Evolutionary conservation across 2,329 filamentous ascomycete genomes (phyloP).

Genomic region (Penicillium concentricum): DNA sequence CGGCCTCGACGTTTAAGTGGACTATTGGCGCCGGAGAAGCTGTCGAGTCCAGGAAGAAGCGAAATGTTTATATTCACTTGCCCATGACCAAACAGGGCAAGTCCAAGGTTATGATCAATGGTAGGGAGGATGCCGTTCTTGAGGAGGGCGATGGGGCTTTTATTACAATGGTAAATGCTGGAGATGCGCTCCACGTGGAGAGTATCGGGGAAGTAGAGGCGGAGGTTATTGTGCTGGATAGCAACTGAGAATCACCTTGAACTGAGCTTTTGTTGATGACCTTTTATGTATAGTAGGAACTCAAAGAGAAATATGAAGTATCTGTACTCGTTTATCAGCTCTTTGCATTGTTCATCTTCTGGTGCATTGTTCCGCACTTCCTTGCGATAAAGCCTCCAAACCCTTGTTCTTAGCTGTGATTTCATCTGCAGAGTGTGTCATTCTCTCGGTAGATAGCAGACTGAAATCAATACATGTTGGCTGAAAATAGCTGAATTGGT

Average conservation of each 20-base stretch:
- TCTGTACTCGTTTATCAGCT: background rate
- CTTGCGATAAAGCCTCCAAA: background rate
- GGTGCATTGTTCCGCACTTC: background rate
- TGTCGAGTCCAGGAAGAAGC: constrained; percentile 44
- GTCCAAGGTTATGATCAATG: constrained; percentile 67
- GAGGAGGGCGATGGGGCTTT: constrained; percentile 80
- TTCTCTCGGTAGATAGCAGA: too few species aligned
- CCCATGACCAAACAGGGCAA: constrained; percentile 76
- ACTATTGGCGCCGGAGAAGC: constrained; percentile 58
- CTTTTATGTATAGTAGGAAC: background rate
- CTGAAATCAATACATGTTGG: too few species aligned
- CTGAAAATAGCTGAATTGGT: too few species aligned
- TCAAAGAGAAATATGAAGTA: background rate
- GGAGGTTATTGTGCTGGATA: constrained; percentile 68
- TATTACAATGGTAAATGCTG: constrained; percentile 62
- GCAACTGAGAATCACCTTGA: constrained; percentile 43
- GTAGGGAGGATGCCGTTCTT: constrained; percentile 64
- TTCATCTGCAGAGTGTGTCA: too few species aligned
- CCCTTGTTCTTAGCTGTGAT: too few species aligned
- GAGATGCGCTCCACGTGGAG: constrained; percentile 64
- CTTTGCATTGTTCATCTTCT: background rate
- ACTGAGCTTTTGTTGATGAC: background rate
- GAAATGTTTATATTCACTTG: constrained; percentile 78
- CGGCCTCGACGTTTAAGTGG: constrained; percentile 67
- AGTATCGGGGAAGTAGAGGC: constrained; percentile 67